A percentile compares a stretch with the other conserved stretches of the same genome.
Conservation (phyloP, 169 alveolate genomes). For the Plasmodium knowlesi region DNA sequence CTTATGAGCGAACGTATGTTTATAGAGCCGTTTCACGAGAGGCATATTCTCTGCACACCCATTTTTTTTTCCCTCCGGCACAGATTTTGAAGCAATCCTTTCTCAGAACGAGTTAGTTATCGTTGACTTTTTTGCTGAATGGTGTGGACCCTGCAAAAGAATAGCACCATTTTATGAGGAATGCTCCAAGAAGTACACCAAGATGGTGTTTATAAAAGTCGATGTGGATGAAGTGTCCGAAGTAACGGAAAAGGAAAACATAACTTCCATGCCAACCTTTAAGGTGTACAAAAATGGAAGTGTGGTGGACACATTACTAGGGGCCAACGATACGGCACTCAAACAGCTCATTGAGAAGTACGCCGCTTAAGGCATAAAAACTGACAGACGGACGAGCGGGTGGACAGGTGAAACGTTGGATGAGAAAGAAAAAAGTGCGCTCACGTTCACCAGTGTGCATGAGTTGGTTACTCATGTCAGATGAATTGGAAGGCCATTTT, state of each 20-base stretch:
- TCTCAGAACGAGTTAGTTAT: constrained; percentile 84
- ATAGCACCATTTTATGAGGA: constrained; percentile 90
- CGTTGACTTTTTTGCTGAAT: constrained; percentile 96
- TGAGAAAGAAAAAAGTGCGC: background rate
- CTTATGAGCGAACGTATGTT: background rate
- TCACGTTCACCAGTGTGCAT: background rate
- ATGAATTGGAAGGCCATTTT: background rate
- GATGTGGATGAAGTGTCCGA: constrained; percentile 83
- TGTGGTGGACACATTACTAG: constrained; percentile 81
- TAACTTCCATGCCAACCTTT: constrained; percentile 86
- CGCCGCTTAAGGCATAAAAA: constrained; percentile 20
- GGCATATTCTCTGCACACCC: background rate
- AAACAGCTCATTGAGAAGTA: constrained; percentile 73
- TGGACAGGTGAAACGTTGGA: background rate
- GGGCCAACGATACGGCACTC: constrained; percentile 82
- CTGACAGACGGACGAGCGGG: background rate
- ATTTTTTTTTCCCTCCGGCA: background rate
- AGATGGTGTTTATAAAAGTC: constrained; percentile 79
- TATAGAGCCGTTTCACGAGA: background rate
- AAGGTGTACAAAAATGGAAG: constrained; percentile 84
- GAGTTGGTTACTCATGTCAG: background rate
- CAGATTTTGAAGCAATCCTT: constrained; percentile 82
- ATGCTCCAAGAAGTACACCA: constrained; percentile 78
- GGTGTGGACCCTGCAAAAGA: constrained; percentile 94
- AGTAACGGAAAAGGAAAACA: constrained; percentile 80